Evolutionary conservation across 371 early-diverging fungal species (phyloP).

Genomic region (Mucor racemosus): DNA sequence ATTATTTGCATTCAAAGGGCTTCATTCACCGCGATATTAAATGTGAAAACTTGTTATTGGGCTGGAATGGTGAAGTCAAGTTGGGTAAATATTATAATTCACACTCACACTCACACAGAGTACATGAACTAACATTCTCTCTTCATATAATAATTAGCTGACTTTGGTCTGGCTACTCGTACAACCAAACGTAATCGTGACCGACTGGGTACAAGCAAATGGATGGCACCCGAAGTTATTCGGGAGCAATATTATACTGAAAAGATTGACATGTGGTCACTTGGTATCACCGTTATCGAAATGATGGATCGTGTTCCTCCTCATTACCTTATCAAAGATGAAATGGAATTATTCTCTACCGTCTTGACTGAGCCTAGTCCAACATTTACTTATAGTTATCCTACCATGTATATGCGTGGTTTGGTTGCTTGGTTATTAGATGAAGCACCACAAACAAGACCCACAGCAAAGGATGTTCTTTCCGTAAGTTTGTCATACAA

Average conservation of each 20-base stretch:
- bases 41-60: conserved; percentile 97
- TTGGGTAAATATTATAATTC: conserved; percentile 72
- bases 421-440: conserved; percentile 57
- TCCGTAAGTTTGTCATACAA: conserved; percentile 25
- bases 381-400: conserved; percentile 55
- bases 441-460: conserved; percentile 47
- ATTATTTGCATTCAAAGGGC: conserved; percentile 90
- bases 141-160: conserved; percentile 25
- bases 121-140: background rate
- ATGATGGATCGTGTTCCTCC: conserved; percentile 63
- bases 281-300: conserved; percentile 37
- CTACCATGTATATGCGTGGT: conserved; percentile 59
- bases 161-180: conserved; percentile 54
- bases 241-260: conserved; percentile 86
- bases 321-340: conserved; percentile 55
- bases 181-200: conserved; percentile 66
- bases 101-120: conserved; percentile 23
- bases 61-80: conserved; percentile 93
- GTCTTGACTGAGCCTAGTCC: conserved; percentile 51
- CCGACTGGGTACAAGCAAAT: conserved; percentile 97
- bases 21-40: conserved; percentile 98
- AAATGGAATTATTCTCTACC: conserved; percentile 50
- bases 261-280: conserved; percentile 63
- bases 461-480: conserved; percentile 47
- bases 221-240: conserved; percentile 96